Base-by-base conservation (phyloP, 768 basidiomycete genomes). In the Gymnopilus junonius region DNA sequence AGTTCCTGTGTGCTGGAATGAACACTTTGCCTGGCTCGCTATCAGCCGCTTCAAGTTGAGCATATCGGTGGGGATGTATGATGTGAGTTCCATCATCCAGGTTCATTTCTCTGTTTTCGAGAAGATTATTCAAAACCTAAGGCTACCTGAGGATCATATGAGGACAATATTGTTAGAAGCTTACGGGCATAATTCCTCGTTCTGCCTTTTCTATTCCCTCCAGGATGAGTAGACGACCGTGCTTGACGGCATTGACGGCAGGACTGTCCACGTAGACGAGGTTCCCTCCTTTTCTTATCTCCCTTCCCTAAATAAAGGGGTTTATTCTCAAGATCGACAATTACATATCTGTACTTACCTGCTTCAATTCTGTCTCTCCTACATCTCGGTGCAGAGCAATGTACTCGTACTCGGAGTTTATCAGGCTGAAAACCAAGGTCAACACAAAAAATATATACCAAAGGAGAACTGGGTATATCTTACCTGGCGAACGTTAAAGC, bases 91-190 rank as follows among this genome's bases (percentile, higher is more conserved):
- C 88, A 61, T 90, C 88, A 65, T 89, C 88, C 29, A 90, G 73
- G 63, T 90, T 89, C 82, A 90, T 87, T 75, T 90, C 88, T n/a
- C 88, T 77, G 70, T 89, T 89, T 74, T 90, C 88, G 43, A 90
- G 69, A 4, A 90, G 76, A 70, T 89, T 90, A 66, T 89, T 89
- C 5, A 90, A 77, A 15, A 89, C 78, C 81, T 82, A 46, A 23
- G 17, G 21, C 14, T 27, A 21, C 10, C 58, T 35, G 59, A 74
- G 73, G 42, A 8, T 17, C 11, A 42, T 32, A 3, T 20, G 25
- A 1, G 60, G 29, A 25, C n/a, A 51, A 58, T 4, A 46, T 15
- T 43, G n/a, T 10, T 34, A 20, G 14, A 14, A 2, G 75, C 83
- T 31, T 69, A 87, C 86, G 15, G 88, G 88, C 87, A 89, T 89